Conservation (phyloP, 1,284 basidiomycete species). For the Papiliotrema nemorosa region DNA sequence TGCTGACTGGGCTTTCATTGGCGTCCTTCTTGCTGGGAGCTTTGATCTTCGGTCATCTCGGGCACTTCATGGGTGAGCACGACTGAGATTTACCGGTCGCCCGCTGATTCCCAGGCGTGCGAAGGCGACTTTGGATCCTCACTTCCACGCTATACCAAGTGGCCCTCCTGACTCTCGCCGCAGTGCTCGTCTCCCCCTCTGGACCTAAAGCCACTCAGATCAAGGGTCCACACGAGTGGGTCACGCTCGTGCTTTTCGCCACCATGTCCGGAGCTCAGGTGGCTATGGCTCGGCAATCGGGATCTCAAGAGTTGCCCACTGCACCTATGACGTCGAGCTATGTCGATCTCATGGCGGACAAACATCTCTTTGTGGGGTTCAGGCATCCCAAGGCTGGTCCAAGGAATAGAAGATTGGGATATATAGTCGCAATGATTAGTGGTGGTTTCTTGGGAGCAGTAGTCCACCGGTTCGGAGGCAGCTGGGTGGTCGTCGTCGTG, state of each 20-base stretch:
- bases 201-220: constrained; percentile 22
- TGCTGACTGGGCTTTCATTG: constrained; percentile 37
- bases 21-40: constrained; percentile 37
- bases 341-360: constrained; percentile 45
- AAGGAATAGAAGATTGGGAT: constrained; percentile 38
- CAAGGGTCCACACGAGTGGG: constrained; percentile 34
- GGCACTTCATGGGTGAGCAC: constrained; percentile 38
- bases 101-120: constrained; percentile 13
- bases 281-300: constrained; percentile 38
- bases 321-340: constrained; percentile 45
- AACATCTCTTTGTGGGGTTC: constrained; percentile 32
- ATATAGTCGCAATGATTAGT: constrained; percentile 37
- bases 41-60: constrained; percentile 40
- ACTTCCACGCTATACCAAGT: constrained; percentile 26
- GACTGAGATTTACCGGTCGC: too few species aligned
- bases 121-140: constrained; percentile 39
- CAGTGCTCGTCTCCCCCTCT: constrained; percentile 33
- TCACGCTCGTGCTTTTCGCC: constrained; percentile 40
- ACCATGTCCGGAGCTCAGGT: constrained; percentile 46
- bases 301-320: constrained; percentile 36
- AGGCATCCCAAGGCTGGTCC: constrained; percentile 23
- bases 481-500: constrained; percentile 37
- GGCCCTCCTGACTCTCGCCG: constrained; percentile 24
- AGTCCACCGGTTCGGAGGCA: constrained; percentile 33
- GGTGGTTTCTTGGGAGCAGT: constrained; percentile 41